Base-by-base conservation (phyloP, 2,329 filamentous ascomycete species). In the Xylaria sp. region DNA sequence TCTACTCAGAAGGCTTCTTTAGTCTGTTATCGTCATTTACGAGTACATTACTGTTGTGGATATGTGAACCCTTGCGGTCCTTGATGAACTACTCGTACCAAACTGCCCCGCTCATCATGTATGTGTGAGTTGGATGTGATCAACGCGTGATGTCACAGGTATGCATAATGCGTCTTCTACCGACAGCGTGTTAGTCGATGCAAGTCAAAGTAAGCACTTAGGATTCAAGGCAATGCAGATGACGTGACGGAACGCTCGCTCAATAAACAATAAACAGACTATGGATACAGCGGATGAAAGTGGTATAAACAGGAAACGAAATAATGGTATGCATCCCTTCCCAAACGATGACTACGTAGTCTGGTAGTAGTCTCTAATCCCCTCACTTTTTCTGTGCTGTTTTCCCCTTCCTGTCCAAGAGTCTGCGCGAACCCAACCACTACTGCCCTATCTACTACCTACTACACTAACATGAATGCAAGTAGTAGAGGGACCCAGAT, bases 401-500 rank as follows among this genome's bases (percentile, higher is more conserved):
- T 54, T n/a, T 16, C 52, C 11, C 52, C 11, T 47, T 56, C 10
- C 30, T 19, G 23, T 52, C 19, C 34, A 35, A 35, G 6, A 39
- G 8, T 37, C 18, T 13, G 6, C 10, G 13, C 55, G 56, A 57
- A 9, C 10, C 44, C n/a, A 4, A 55, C 18, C 4, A 30, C 23
- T 4, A 30, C 23, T 16, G 16, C 16, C 16, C 16, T 16, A 16
- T 16, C 23, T 30, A 30, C 4, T 16, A 18, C 16, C 23, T 39
- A 19, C 37, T 18, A 19, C 59, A 54, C 57, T 44, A 60, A 50
- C 13, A 65, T 44, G 57, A 65, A 63, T 50, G 58, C 65, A 49
- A 65, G 59, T 53, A 69, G 55, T 34, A 69, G 34, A 54, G 65
- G 65, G 55, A 67, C 63, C 66, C 65, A 68, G 13, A 65, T 66